Percentiles rank a stretch among this genome's conserved stretches.
phyloP scores from a whole-genome alignment of 2,329 filamentous ascomycete genomes.

The Plectosphaerella cucumerina region DNA sequence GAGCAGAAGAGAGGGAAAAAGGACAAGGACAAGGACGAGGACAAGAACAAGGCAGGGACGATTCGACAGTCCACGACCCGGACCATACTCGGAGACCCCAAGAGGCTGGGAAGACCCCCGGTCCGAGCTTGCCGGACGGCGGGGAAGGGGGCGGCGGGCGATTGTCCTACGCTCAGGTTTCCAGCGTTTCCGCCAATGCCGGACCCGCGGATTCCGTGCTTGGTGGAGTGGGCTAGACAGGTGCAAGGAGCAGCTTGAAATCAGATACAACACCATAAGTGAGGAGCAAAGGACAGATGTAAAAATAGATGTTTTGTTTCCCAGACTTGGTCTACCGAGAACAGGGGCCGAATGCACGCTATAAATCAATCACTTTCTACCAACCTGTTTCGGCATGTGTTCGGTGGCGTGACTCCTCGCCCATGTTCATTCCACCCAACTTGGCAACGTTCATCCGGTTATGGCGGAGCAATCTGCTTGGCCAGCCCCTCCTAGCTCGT shows the following conservation, averaged over 20 bases:
- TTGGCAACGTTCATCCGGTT: too few relatives aligned
- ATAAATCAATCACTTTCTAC: too few relatives aligned
- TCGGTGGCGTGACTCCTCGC: too few relatives aligned
- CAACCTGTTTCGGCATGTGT: not conserved
- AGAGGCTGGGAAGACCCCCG: too few relatives aligned
- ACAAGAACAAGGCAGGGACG: not conserved
- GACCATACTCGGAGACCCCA: not conserved
- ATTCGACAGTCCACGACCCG: not conserved
- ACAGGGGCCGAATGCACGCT: too few relatives aligned
- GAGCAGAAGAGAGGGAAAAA: not conserved
- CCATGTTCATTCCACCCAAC: too few relatives aligned
- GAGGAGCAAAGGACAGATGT: not conserved
- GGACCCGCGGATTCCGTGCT: not conserved
- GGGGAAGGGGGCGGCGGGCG: not conserved
- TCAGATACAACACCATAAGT: too few relatives aligned
- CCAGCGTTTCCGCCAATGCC: not conserved
- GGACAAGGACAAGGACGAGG: too few relatives aligned
- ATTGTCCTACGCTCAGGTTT: not conserved
- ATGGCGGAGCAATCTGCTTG: not conserved
- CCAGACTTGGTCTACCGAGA: too few relatives aligned
- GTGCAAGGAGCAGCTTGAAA: too few relatives aligned
- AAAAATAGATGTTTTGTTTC: not conserved
- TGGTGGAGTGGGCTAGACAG: not conserved
- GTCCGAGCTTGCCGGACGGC: not conserved
- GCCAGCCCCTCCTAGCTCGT: not conserved